phyloP scores from a whole-genome alignment of 1,284 basidiomycete genomes.

The Fomes fomentarius region DNA sequence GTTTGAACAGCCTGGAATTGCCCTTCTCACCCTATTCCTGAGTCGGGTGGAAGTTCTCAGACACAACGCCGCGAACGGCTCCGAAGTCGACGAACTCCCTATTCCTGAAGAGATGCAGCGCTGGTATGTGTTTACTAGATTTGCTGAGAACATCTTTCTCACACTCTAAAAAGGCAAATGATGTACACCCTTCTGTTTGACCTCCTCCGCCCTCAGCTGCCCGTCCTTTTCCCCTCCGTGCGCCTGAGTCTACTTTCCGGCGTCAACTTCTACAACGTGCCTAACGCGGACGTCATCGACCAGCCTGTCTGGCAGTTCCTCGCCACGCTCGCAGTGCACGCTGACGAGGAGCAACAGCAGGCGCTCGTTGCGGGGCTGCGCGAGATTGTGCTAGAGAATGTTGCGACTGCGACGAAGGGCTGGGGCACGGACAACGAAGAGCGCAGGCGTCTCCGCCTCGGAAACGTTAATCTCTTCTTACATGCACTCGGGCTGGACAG shows the following conservation, averaged over 20 bases:
- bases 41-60: conserved; percentile 92
- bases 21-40: conserved; percentile 90
- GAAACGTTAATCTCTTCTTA: conserved; percentile 86
- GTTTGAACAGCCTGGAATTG: conserved; percentile 80
- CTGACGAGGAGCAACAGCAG: conserved; percentile 84
- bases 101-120: conserved; percentile 79
- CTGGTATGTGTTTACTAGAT: conserved; percentile 60
- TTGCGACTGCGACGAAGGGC: conserved; percentile 77
- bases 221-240: conserved; percentile 89
- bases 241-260: conserved; percentile 58
- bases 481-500: conserved; percentile 86
- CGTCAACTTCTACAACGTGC: conserved; percentile 36
- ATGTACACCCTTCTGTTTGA: conserved; percentile 24
- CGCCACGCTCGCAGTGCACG: conserved; percentile 87
- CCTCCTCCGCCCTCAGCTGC: conserved; percentile 57
- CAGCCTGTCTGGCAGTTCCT: conserved; percentile 94
- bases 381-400: conserved; percentile 92
- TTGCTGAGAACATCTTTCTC: neutral
- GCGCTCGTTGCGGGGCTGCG: conserved; percentile 84
- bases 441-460: conserved; percentile 66
- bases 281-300: conserved; percentile 74
- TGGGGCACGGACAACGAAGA: conserved; percentile 67
- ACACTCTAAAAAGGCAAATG: neutral
- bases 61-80: conserved; percentile 59
- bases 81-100: conserved; percentile 58